Evolutionary conservation across 768 basidiomycete genomes (phyloP).

Genomic region (Mycena olivaceomarginata): DNA sequence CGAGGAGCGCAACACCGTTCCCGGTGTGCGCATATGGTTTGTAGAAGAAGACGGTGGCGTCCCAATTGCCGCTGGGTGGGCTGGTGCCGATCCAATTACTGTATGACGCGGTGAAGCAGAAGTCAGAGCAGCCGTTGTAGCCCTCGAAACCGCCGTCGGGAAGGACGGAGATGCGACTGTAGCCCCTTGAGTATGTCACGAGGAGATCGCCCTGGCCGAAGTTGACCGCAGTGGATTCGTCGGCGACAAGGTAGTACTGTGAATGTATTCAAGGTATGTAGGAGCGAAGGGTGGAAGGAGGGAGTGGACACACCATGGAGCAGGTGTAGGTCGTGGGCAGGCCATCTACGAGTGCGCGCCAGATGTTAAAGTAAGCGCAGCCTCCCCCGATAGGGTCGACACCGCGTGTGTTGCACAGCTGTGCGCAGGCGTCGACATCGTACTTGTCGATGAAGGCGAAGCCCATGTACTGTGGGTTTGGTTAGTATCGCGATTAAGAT

Average conservation of each 20-base stretch:
- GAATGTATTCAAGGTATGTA: background rate
- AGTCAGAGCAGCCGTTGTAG: constrained; percentile 58
- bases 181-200: constrained; percentile 68
- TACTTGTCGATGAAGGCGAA: constrained; percentile 69
- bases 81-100: constrained; percentile 61
- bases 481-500: background rate
- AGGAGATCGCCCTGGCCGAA: constrained; percentile 65
- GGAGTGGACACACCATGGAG: constrained; percentile 60
- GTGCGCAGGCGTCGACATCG: constrained; percentile 66
- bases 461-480: constrained; percentile 65
- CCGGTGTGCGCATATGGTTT: constrained; percentile 1
- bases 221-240: constrained; percentile 66
- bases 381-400: constrained; percentile 55
- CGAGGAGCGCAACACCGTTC: constrained; percentile 1
- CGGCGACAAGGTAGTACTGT: constrained; percentile 62
- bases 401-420: constrained; percentile 64
- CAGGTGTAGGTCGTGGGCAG: constrained; percentile 68
- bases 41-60: constrained; percentile 65
- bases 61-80: constrained; percentile 59
- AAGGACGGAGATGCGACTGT: constrained; percentile 58
- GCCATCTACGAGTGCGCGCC: constrained; percentile 67
- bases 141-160: constrained; percentile 66
- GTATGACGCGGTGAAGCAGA: constrained; percentile 62
- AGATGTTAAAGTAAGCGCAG: constrained; percentile 67
- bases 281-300: background rate